Conservation (phyloP, 495 filamentous ascomycete genomes). For the Daldinia vernicosa region DNA sequence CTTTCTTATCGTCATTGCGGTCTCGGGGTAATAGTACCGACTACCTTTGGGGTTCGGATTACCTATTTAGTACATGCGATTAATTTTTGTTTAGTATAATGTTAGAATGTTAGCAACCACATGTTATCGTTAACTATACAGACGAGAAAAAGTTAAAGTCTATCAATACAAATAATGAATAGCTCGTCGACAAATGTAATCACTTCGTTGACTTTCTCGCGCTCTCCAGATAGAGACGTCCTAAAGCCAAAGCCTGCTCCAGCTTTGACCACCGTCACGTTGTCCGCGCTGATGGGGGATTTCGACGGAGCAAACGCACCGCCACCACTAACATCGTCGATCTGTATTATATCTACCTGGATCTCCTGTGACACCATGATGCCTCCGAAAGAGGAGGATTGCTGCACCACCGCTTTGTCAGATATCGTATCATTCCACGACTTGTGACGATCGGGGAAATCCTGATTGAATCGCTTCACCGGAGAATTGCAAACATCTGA, state of each 20-base stretch:
- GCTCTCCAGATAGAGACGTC: constrained; percentile 29
- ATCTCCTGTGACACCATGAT: constrained; percentile 66
- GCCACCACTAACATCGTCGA: constrained; percentile 23
- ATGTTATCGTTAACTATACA: not conserved
- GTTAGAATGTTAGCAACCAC: not conserved
- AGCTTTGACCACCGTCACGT: constrained; percentile 34
- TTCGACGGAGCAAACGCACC: constrained; percentile 9
- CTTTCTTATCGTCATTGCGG: constrained; percentile 3
- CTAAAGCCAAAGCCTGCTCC: constrained; percentile 27
- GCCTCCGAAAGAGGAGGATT: constrained; percentile 50
- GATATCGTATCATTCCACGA: constrained; percentile 17
- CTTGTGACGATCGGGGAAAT: not conserved
- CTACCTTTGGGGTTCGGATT: not conserved
- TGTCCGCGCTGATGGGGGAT: constrained; percentile 12
- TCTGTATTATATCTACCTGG: constrained; percentile 56
- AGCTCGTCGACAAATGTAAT: constrained; percentile 55
- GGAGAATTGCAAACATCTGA: constrained; percentile 55
- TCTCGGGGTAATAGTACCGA: not conserved
- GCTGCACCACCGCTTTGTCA: not conserved
- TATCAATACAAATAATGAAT: constrained; percentile 47
- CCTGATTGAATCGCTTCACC: constrained; percentile 48
- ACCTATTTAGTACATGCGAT: not conserved
- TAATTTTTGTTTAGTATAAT: not conserved
- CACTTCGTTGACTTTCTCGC: constrained; percentile 39
- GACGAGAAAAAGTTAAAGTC: constrained; percentile 13